Evolutionary conservation across 352 stramenopile genomes (phyloP).

Genomic region (Vaucheria bursata): DNA sequence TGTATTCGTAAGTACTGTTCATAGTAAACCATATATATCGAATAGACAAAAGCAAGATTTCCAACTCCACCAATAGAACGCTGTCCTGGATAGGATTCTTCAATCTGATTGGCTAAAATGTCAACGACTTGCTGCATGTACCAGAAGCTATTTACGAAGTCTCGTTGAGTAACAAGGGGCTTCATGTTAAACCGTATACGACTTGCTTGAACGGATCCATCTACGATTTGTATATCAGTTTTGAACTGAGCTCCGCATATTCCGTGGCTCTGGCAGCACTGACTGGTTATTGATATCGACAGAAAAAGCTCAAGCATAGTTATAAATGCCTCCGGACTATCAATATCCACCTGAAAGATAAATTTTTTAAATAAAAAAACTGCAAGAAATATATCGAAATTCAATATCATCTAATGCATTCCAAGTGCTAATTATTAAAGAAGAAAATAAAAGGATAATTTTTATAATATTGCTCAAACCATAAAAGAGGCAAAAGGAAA

Average conservation of each 20-base stretch:
- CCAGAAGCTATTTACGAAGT: slow-evolving; percentile 78
- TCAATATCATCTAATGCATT: too few relatives aligned
- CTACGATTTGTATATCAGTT: slow-evolving; percentile 56
- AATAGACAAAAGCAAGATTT: slow-evolving; percentile 68
- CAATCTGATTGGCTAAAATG: slow-evolving; percentile 43
- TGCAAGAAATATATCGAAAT: too few relatives aligned
- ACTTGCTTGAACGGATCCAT: slow-evolving; percentile 59
- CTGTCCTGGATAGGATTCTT: slow-evolving; percentile 38
- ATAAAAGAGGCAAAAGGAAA: too few relatives aligned
- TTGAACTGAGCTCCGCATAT: slow-evolving; percentile 72
- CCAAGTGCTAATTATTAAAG: too few relatives aligned
- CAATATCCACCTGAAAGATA: slow-evolving; percentile 15
- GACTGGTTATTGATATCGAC: slow-evolving; percentile 68
- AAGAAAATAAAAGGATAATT: too few relatives aligned
- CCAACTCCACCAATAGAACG: slow-evolving; percentile 21
- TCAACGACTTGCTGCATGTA: slow-evolving; percentile 54
- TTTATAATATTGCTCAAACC: too few relatives aligned
- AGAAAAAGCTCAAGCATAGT: slow-evolving; percentile 66
- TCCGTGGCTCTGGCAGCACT: slow-evolving; percentile 73
- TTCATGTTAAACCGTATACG: slow-evolving; percentile 73
- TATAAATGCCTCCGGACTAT: slow-evolving; percentile 28
- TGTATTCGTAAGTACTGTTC: slow-evolving; percentile 83
- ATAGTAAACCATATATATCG: slow-evolving; percentile 77
- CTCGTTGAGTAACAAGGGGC: slow-evolving; percentile 69
- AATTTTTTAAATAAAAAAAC: too few relatives aligned